Percentiles rank a stretch among this genome's conserved stretches.
Evolutionary conservation across 2,329 filamentous ascomycete species (phyloP).

Genomic region (Knoxdaviesia proteae): DNA sequence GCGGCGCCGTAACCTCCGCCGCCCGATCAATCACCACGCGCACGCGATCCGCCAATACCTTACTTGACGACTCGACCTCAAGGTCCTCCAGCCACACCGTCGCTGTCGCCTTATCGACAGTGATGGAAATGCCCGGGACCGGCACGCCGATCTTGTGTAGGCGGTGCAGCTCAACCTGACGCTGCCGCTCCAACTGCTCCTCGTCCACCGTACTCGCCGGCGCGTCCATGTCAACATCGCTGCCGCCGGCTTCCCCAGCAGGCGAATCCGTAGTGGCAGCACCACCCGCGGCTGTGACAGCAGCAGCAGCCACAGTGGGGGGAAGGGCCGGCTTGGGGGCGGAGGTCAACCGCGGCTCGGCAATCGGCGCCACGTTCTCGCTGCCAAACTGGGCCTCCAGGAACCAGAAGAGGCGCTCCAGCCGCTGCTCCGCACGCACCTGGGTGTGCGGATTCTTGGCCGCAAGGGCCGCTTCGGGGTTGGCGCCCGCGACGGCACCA

Average conservation of each 20-base stretch:
- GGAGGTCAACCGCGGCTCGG: slow-evolving; percentile 30
- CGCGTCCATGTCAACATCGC: slow-evolving; percentile 9
- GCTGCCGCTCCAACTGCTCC: slow-evolving; percentile 32
- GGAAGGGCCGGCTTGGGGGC: slow-evolving; percentile 12
- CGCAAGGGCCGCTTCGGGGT: slow-evolving; percentile 12
- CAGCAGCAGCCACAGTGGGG: slow-evolving; percentile 13
- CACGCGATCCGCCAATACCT: slow-evolving; percentile 64
- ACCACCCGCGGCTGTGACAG: slow-evolving; percentile 8
- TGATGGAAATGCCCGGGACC: slow-evolving; percentile 72
- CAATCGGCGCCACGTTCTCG: slow-evolving; percentile 61
- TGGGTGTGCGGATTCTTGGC: slow-evolving; percentile 51
- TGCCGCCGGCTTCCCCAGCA: slow-evolving; percentile 8
- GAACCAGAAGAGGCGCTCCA: slow-evolving; percentile 80
- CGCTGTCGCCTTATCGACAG: slow-evolving; percentile 70
- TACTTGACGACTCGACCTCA: slow-evolving; percentile 69
- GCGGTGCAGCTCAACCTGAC: slow-evolving; percentile 49
- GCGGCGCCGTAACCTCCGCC: slow-evolving; percentile 64
- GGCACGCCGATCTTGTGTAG: slow-evolving; percentile 73
- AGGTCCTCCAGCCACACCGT: slow-evolving; percentile 83
- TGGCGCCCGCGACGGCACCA: neutral
- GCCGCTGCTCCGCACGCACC: slow-evolving; percentile 50
- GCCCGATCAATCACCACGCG: slow-evolving; percentile 76
- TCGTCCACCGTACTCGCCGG: slow-evolving; percentile 17
- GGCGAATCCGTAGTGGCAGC: slow-evolving; percentile 5
- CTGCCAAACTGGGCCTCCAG: slow-evolving; percentile 89